Conservation (phyloP, 371 early-diverging fungal genomes). For the Mucor mucedo region DNA sequence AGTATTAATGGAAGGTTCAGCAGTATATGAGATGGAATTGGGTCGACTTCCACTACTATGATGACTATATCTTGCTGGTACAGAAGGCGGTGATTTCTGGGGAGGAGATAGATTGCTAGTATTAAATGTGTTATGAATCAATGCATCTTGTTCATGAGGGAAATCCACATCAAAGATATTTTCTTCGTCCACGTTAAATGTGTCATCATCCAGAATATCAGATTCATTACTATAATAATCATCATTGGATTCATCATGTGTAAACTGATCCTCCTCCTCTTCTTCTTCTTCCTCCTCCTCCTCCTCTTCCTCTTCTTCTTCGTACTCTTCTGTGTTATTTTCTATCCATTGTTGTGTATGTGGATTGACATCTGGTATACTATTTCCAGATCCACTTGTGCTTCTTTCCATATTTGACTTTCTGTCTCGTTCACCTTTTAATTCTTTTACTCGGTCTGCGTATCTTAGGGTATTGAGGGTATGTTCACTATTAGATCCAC, state of each 20-base stretch:
- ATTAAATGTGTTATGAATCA: slow-evolving; percentile 29
- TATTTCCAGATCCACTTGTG: slow-evolving; percentile 2
- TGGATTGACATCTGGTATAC: no score
- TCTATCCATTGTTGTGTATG: background rate
- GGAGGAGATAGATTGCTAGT: background rate
- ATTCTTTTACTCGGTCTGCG: slow-evolving; percentile 92
- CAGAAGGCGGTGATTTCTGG: slow-evolving; percentile 5
- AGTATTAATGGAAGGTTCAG: background rate
- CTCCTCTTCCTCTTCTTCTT: slow-evolving; percentile 14
- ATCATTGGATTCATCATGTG: slow-evolving; percentile 29
- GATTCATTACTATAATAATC: slow-evolving; percentile 38
- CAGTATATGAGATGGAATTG: slow-evolving; percentile 12
- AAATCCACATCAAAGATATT: slow-evolving; percentile 59
- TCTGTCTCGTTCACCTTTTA: slow-evolving; percentile 70
- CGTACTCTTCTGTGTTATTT: background rate
- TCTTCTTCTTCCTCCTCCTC: slow-evolving; percentile 26
- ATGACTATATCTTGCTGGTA: slow-evolving; percentile 1
- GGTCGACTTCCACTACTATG: slow-evolving; percentile 4
- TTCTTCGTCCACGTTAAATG: slow-evolving; percentile 55
- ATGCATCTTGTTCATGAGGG: slow-evolving; percentile 50
- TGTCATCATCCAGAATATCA: slow-evolving; percentile 53
- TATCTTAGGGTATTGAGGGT: slow-evolving; percentile 97
- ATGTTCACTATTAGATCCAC: slow-evolving; percentile 90
- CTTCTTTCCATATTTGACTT: slow-evolving; percentile 14
- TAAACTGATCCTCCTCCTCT: slow-evolving; percentile 30